Percentiles rank a stretch among this genome's conserved stretches.
phyloP scores from a whole-genome alignment of 306 rosid species.

The Sophora flavescens region DNA sequence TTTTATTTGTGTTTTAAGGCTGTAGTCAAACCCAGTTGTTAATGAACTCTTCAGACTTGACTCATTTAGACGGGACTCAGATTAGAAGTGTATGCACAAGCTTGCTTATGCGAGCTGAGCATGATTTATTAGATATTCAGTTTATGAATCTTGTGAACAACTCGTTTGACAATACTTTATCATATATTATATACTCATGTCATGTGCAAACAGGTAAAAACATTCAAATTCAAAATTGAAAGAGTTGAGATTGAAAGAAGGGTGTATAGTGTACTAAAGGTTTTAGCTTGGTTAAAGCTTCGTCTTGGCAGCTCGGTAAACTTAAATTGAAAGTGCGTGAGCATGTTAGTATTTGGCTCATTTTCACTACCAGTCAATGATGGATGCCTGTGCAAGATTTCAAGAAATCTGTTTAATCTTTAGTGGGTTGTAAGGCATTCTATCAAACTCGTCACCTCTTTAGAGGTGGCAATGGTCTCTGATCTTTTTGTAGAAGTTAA shows the following conservation, averaged over 20 bases:
- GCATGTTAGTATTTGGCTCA: background rate
- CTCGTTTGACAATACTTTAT: background rate
- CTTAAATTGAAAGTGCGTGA: background rate
- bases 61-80: background rate
- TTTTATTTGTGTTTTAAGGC: constrained; percentile 19
- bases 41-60: background rate
- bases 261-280: background rate
- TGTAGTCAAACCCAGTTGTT: constrained; percentile 14
- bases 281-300: background rate
- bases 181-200: background rate
- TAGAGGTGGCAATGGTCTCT: constrained; percentile 1
- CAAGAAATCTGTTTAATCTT: constrained; percentile 10
- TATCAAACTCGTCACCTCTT: background rate
- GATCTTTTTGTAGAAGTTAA: constrained; percentile 8
- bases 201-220: background rate
- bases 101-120: background rate
- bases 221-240: background rate
- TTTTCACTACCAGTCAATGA: background rate
- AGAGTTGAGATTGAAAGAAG: background rate
- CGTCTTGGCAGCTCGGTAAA: background rate
- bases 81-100: background rate
- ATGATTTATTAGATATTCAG: background rate
- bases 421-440: background rate
- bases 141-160: background rate
- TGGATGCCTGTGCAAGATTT: background rate